These are phyloP conservation scores for Purshia tridentata DNA, from an alignment of 306 rosid species.

Conservation along the genomic window DNA sequence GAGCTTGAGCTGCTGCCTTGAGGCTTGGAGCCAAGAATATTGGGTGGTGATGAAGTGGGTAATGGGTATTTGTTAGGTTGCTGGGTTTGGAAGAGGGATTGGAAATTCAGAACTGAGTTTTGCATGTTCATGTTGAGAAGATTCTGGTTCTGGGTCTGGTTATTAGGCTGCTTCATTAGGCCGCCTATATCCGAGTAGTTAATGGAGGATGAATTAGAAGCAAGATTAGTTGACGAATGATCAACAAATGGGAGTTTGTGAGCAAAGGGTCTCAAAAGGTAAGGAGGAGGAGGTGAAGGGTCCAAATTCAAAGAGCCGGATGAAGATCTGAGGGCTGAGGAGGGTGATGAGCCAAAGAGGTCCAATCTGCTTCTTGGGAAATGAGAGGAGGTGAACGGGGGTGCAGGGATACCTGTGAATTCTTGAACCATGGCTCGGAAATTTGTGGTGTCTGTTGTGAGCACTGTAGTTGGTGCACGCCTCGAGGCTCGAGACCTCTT, in stretches of 20 bases:
- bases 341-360: slow-evolving; percentile 50
- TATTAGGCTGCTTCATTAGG: too few species aligned
- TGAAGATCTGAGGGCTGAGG: too few species aligned
- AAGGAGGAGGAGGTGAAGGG: slow-evolving; percentile 39
- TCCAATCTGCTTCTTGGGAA: slow-evolving; percentile 71
- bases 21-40: slow-evolving; percentile 24
- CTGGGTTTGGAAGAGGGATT: slow-evolving; percentile 42
- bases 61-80: slow-evolving; percentile 27
- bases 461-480: slow-evolving; percentile 92
- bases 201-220: neutral
- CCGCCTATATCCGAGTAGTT: neutral
- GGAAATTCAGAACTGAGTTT: slow-evolving; percentile 49
- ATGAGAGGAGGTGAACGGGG: slow-evolving; percentile 68
- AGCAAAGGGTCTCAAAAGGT: slow-evolving; percentile 78
- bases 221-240: neutral
- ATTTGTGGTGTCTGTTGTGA: slow-evolving; percentile 86
- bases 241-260: slow-evolving; percentile 47
- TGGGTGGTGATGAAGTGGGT: slow-evolving; percentile 8
- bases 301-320: slow-evolving; percentile 28
- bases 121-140: slow-evolving; percentile 45
- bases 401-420: slow-evolving; percentile 96
- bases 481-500: slow-evolving; percentile 89
- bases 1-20: too few species aligned
- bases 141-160: neutral
- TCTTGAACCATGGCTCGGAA: slow-evolving; percentile 99